phyloP scores from a whole-genome alignment of 805 yeast species.

The Jamesozyma lodderae region DNA sequence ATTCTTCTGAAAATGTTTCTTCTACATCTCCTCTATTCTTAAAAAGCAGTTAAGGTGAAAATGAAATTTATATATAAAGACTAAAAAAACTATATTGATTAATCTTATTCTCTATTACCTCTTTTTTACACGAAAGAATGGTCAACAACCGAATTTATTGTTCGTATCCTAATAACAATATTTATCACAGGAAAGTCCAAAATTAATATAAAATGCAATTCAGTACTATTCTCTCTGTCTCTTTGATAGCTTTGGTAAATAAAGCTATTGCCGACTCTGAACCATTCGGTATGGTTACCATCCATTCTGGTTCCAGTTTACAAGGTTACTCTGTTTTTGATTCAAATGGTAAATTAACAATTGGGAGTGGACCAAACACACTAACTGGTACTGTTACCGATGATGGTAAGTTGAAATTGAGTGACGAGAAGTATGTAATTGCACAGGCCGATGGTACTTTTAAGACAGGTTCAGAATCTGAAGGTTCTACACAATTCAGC shows the following conservation, averaged over 20 bases:
- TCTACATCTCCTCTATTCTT: too few relatives aligned
- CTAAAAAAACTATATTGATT: too few relatives aligned
- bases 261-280: conserved; percentile 31
- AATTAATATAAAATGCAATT: too few relatives aligned
- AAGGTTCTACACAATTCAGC: conserved; percentile 32
- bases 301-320: conserved; percentile 31
- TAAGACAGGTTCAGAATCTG: conserved; percentile 16
- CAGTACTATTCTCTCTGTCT: too few relatives aligned
- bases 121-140: too few relatives aligned
- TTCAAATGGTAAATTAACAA: conserved; percentile 12
- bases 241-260: conserved; percentile 24
- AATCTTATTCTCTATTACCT: too few relatives aligned
- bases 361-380: conserved; percentile 10
- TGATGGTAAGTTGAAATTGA: conserved; percentile 26
- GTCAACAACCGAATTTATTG: too few relatives aligned
- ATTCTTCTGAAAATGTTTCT: too few relatives aligned
- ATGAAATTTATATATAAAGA: too few relatives aligned
- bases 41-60: too few relatives aligned
- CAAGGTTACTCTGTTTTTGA: conserved; percentile 25
- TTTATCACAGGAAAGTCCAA: too few relatives aligned
- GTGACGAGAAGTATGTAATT: conserved; percentile 26
- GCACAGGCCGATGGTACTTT: conserved; percentile 19
- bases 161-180: too few relatives aligned
- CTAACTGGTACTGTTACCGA: conserved; percentile 25
- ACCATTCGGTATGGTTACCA: conserved; percentile 27